phyloP scores from a whole-genome alignment of 2,329 filamentous ascomycete species.

The Phialophora chinensis region DNA sequence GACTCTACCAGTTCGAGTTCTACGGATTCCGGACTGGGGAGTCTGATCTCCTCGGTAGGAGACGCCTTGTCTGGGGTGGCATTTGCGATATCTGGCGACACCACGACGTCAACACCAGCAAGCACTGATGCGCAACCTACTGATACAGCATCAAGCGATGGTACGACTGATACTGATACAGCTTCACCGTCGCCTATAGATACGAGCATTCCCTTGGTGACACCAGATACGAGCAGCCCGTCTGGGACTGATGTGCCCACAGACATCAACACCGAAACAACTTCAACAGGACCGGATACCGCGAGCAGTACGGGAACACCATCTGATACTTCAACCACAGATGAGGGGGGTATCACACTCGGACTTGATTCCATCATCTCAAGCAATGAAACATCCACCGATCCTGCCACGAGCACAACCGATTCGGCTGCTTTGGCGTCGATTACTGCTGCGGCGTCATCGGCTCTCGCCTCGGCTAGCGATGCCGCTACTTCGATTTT shows the following conservation, averaged over 20 bases:
- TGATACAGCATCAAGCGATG: neutral
- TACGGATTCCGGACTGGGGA: constrained; percentile 26
- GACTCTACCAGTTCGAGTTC: constrained; percentile 21
- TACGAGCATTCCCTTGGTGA: neutral
- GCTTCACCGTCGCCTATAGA: constrained; percentile 14
- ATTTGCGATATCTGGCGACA: constrained; percentile 23
- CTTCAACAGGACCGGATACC: constrained; percentile 26
- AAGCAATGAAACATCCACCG: constrained; percentile 25
- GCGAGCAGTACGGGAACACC: constrained; percentile 19
- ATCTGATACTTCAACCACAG: constrained; percentile 9
- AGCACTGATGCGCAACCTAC: constrained; percentile 24
- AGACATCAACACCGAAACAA: constrained; percentile 10
- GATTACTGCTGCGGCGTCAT: constrained; percentile 21
- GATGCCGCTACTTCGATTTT: constrained; percentile 33
- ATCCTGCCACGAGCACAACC: constrained; percentile 36
- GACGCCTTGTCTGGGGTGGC: constrained; percentile 32
- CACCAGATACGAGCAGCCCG: neutral
- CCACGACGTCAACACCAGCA: constrained; percentile 21
- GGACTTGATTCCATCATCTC: constrained; percentile 28
- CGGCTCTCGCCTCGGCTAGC: constrained; percentile 28
- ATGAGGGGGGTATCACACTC: constrained; percentile 26
- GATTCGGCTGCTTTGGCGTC: constrained; percentile 20
- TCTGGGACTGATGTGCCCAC: constrained; percentile 17
- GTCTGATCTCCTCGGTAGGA: constrained; percentile 25
- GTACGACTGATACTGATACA: constrained; percentile 7